phyloP scores from a whole-genome alignment of 2,329 filamentous ascomycete species.

The Trichoderma sp. region DNA sequence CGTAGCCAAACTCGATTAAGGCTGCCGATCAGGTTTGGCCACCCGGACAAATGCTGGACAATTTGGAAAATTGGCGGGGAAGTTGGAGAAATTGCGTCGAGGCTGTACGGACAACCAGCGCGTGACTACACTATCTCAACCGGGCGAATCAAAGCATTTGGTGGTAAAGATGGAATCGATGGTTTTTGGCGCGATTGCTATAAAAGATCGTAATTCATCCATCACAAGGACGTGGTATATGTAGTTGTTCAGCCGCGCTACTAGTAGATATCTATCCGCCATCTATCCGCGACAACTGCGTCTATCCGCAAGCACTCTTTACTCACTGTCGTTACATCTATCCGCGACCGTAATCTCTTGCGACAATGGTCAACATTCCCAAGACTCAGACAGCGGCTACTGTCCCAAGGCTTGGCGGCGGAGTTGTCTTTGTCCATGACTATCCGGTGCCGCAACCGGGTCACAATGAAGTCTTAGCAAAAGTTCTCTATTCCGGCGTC shows the following conservation, averaged over 20 bases:
- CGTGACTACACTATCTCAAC: background rate
- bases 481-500: constrained; percentile 25
- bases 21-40: background rate
- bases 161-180: background rate
- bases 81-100: constrained; percentile 16
- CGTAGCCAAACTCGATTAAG: background rate
- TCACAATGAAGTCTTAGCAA: constrained; percentile 26
- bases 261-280: background rate
- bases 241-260: background rate
- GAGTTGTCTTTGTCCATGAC: constrained; percentile 24
- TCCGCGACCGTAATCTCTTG: background rate
- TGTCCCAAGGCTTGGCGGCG: constrained; percentile 24
- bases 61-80: constrained; percentile 2
- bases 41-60: constrained; percentile 16
- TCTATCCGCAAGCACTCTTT: background rate
- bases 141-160: background rate
- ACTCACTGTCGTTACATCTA: background rate
- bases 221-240: background rate
- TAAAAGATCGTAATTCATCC: background rate
- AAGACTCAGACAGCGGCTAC: constrained; percentile 25
- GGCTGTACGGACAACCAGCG: background rate
- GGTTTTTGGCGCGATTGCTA: background rate
- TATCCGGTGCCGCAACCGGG: constrained; percentile 26
- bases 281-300: background rate
- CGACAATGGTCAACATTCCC: constrained; percentile 22